These are phyloP conservation scores for Cylindrotheca closterium DNA, from an alignment of 108 stramenopile species.

Conservation along the genomic window DNA sequence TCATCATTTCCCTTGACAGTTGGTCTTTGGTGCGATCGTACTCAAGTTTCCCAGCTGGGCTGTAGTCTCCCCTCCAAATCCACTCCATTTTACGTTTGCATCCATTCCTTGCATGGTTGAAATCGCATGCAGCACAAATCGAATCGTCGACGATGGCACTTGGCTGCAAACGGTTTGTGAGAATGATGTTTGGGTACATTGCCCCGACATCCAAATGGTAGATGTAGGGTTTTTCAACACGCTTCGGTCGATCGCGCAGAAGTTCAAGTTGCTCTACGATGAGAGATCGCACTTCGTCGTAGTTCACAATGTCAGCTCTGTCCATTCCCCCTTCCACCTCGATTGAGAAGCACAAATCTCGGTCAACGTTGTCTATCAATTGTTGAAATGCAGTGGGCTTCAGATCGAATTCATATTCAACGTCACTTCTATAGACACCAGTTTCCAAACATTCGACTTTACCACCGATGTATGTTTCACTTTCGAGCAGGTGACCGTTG, in stretches of 20 bases:
- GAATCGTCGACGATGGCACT: slow-evolving; percentile 95
- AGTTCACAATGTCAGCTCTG: slow-evolving; percentile 89
- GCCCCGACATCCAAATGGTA: slow-evolving; percentile 99
- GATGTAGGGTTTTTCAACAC: slow-evolving; percentile 91
- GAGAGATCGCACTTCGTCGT: slow-evolving; percentile 89
- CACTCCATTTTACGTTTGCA: slow-evolving; percentile 98
- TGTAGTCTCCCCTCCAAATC: slow-evolving; percentile 98
- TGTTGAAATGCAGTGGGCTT: slow-evolving; percentile 92
- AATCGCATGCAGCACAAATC: slow-evolving; percentile 96
- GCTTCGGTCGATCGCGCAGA: slow-evolving; percentile 91
- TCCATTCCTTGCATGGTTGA: slow-evolving; percentile 89
- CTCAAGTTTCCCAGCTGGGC: slow-evolving; percentile 84
- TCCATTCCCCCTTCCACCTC: slow-evolving; percentile 96
- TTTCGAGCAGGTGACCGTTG: slow-evolving; percentile 94
- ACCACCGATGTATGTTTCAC: slow-evolving; percentile 99
- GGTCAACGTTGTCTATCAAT: slow-evolving; percentile 96
- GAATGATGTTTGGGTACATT: slow-evolving; percentile 99
- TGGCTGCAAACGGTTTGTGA: slow-evolving; percentile 98
- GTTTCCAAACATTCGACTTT: slow-evolving; percentile 99
- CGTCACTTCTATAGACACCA: slow-evolving; percentile 97
- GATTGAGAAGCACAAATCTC: slow-evolving; percentile 95
- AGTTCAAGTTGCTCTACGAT: slow-evolving; percentile 93
- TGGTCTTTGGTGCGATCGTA: slow-evolving; percentile 89
- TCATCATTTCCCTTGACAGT: slow-evolving; percentile 71
- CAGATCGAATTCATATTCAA: slow-evolving; percentile 93